Percentiles rank a stretch among this genome's conserved stretches.
Conservation (phyloP, 2,329 filamentous ascomycete genomes). For the Fusarium ambrosium region DNA sequence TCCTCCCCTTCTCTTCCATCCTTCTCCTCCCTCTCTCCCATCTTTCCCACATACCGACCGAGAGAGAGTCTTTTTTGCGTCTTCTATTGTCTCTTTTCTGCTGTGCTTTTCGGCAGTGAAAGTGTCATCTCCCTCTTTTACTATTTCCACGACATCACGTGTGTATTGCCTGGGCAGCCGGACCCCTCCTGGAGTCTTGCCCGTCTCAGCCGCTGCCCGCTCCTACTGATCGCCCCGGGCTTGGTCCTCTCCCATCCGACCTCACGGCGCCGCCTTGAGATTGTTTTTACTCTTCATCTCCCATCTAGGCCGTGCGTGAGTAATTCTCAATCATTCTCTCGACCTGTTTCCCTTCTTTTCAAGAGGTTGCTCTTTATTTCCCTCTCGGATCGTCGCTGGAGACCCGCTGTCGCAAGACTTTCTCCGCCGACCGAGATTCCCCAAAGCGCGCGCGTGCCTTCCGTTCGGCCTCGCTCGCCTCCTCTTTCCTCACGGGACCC, state of each 20-base stretch:
- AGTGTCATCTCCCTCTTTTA: not conserved
- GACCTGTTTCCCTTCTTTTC: not conserved
- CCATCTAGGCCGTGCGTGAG: slow-evolving; percentile 24
- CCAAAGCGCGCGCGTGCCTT: slow-evolving; percentile 38
- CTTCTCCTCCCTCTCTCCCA: slow-evolving; percentile 25
- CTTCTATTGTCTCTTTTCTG: slow-evolving; percentile 5
- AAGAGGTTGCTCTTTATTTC: not conserved
- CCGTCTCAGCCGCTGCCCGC: slow-evolving; percentile 29
- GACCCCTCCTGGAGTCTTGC: slow-evolving; percentile 17
- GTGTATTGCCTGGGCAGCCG: slow-evolving; percentile 29
- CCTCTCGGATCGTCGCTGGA: not conserved
- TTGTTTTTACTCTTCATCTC: slow-evolving; percentile 29
- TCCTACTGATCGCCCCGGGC: slow-evolving; percentile 27
- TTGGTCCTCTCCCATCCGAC: slow-evolving; percentile 31
- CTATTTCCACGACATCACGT: slow-evolving; percentile 19
- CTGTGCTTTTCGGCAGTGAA: not conserved
- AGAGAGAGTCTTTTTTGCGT: slow-evolving; percentile 8
- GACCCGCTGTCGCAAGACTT: slow-evolving; percentile 19
- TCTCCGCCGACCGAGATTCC: slow-evolving; percentile 35
- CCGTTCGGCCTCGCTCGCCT: slow-evolving; percentile 39
- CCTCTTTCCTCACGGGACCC: slow-evolving; percentile 35
- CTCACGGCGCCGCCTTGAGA: slow-evolving; percentile 33
- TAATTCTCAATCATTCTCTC: not conserved
- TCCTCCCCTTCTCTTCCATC: slow-evolving; percentile 25
- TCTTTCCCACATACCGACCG: slow-evolving; percentile 14